Evolutionary conservation across 345 rosid genomes (phyloP).

Genomic region (Gossypium stocksii): DNA sequence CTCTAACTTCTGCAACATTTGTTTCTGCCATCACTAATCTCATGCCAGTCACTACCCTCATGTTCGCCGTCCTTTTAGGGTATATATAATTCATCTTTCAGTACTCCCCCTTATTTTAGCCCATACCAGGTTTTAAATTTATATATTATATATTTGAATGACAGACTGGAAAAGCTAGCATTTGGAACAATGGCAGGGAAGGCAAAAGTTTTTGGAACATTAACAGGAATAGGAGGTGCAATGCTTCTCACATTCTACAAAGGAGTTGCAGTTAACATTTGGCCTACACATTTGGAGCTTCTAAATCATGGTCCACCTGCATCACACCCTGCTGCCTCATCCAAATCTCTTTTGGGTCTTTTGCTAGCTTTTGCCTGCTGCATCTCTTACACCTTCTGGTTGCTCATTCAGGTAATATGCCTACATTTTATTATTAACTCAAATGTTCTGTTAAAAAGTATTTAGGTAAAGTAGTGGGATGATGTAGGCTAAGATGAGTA

Average conservation of each 20-base stretch:
- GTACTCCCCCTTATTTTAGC: too few species aligned
- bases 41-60: conserved; percentile 41
- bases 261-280: conserved; percentile 34
- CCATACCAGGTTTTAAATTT: too few species aligned
- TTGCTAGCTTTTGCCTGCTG: conserved; percentile 25
- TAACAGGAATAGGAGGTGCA: conserved; percentile 47
- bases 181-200: conserved; percentile 32
- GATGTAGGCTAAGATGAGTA: conserved; percentile 34
- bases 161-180: conserved; percentile 41
- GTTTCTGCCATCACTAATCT: conserved; percentile 45
- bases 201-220: conserved; percentile 48
- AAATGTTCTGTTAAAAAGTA: too few species aligned
- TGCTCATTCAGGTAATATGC: conserved; percentile 27
- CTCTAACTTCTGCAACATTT: conserved; percentile 52
- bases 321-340: neutral
- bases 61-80: conserved; percentile 23
- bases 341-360: conserved; percentile 21
- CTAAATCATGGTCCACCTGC: neutral
- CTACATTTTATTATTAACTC: too few species aligned
- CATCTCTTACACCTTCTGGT: conserved; percentile 28
- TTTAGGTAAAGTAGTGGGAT: too few species aligned
- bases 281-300: conserved; percentile 33
- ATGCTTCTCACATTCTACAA: conserved; percentile 55
- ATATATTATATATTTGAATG: too few species aligned
- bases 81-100: neutral